phyloP scores from a whole-genome alignment of 164 flowering plant species.

The Magnolia changhungtana region DNA sequence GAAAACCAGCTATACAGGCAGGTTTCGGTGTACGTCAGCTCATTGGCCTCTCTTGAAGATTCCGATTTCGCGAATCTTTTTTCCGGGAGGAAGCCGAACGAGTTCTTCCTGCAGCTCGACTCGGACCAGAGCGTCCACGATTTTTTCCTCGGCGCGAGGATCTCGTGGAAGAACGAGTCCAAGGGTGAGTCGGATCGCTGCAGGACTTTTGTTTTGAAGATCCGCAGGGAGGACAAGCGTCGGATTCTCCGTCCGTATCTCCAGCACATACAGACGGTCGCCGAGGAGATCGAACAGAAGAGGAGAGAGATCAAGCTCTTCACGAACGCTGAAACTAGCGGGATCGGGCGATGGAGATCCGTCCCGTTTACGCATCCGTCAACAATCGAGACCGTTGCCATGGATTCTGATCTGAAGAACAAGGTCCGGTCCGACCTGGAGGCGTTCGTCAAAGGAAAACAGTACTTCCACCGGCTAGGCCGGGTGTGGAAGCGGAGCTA shows the following conservation, averaged over 20 bases:
- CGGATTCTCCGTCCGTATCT: constrained; percentile 68
- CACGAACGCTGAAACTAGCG: constrained; percentile 26
- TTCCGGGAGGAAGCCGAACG: constrained; percentile 51
- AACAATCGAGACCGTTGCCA: constrained; percentile 59
- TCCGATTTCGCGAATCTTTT: constrained; percentile 60
- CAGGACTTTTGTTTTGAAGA: constrained; percentile 40
- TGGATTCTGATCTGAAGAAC: constrained; percentile 67
- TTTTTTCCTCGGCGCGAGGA: constrained; percentile 49
- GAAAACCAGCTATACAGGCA: constrained; percentile 60
- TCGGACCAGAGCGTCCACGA: constrained; percentile 48
- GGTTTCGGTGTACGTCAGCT: constrained; percentile 46
- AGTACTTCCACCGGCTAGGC: constrained; percentile 71
- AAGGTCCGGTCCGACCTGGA: constrained; percentile 73
- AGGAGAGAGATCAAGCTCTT: constrained; percentile 43
- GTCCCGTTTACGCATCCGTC: constrained; percentile 73
- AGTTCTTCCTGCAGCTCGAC: constrained; percentile 51
- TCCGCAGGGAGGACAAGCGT: constrained; percentile 50
- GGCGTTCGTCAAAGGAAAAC: constrained; percentile 58
- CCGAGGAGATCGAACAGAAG: constrained; percentile 53
- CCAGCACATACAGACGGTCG: constrained; percentile 58
- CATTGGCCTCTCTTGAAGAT: constrained; percentile 60
- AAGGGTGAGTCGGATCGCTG: not conserved
- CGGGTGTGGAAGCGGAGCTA: constrained; percentile 88
- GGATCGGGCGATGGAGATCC: constrained; percentile 56
- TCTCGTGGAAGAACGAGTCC: constrained; percentile 46